Evolutionary conservation across 805 yeast genomes (phyloP).

Genomic region (Henningerozyma blattae): DNA sequence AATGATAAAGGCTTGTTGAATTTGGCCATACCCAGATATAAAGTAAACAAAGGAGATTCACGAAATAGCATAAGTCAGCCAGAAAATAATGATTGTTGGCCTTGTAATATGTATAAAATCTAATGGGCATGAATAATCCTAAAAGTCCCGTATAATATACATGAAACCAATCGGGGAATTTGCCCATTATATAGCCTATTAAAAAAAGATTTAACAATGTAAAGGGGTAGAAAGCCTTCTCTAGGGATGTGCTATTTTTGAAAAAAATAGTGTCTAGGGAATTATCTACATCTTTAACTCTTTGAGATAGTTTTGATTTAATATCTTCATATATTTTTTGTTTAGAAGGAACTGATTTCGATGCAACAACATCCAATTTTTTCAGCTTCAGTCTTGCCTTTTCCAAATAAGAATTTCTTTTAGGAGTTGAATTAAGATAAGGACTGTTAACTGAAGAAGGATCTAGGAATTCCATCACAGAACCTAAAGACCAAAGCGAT

Average conservation of each 20-base stretch:
- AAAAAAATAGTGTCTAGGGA: conserved; percentile 23
- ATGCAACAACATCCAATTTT: neutral
- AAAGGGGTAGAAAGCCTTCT: conserved; percentile 70
- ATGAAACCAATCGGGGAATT: conserved; percentile 67
- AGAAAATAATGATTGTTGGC: conserved; percentile 71
- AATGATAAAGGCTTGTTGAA: conserved; percentile 59
- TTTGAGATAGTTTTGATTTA: conserved; percentile 9
- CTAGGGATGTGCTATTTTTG: conserved; percentile 39
- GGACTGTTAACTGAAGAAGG: neutral
- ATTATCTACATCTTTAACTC: conserved; percentile 16
- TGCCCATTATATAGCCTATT: conserved; percentile 68
- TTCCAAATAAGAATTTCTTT: neutral
- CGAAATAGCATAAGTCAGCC: conserved; percentile 91
- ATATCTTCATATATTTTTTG: conserved; percentile 11
- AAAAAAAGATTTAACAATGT: conserved; percentile 57
- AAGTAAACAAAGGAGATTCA: conserved; percentile 52
- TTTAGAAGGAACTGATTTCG: neutral
- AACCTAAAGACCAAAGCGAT: neutral
- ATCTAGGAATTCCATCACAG: neutral
- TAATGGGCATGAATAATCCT: conserved; percentile 61
- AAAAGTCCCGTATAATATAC: conserved; percentile 55
- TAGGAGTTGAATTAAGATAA: too few relatives aligned
- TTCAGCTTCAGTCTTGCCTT: neutral
- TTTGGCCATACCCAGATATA: conserved; percentile 78
- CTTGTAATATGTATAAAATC: conserved; percentile 74